Percentiles rank a stretch among this genome's conserved stretches.
These are phyloP conservation scores for Casuarina equisetifolia DNA, from an alignment of 306 rosid genomes.

Conservation along the genomic window DNA sequence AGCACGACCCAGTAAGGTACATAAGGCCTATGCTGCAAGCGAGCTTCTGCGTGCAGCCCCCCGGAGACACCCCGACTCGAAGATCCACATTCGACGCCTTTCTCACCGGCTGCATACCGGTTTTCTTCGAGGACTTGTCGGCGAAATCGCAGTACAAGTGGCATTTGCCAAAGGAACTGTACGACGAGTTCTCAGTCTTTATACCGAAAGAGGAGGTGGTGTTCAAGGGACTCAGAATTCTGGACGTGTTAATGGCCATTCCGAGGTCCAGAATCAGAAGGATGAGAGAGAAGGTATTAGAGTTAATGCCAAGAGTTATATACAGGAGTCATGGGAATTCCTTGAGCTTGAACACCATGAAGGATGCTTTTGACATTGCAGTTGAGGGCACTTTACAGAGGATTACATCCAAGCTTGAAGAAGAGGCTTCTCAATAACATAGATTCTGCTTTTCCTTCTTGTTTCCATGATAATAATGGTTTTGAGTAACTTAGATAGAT, in stretches of 20 bases:
- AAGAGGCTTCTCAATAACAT: constrained; percentile 7
- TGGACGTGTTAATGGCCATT: constrained; percentile 62
- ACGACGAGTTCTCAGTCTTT: constrained; percentile 51
- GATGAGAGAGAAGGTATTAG: constrained; percentile 49
- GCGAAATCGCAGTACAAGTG: constrained; percentile 68
- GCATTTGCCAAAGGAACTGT: constrained; percentile 65
- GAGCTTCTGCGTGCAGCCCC: constrained; percentile 84
- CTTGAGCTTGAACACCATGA: constrained; percentile 30
- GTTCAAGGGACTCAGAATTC: constrained; percentile 58
- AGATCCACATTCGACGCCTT: constrained; percentile 67
- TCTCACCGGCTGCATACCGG: constrained; percentile 76
- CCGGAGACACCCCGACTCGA: constrained; percentile 72
- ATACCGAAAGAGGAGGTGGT: constrained; percentile 87
- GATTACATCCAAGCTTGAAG: constrained; percentile 29
- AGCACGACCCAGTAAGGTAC: constrained; percentile 77
- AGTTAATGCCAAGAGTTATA: constrained; percentile 40
- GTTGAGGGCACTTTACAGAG: constrained; percentile 41
- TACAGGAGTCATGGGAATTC: constrained; percentile 51
- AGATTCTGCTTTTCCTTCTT: neutral
- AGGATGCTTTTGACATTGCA: constrained; percentile 55
- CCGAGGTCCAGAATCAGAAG: constrained; percentile 35
- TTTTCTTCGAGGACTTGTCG: constrained; percentile 74
- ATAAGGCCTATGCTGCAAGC: constrained; percentile 83
- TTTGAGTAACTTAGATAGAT: no score
- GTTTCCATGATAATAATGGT: no score